Evolutionary conservation across 306 rosid species (phyloP).

Genomic region (Dalbergia oliveri): DNA sequence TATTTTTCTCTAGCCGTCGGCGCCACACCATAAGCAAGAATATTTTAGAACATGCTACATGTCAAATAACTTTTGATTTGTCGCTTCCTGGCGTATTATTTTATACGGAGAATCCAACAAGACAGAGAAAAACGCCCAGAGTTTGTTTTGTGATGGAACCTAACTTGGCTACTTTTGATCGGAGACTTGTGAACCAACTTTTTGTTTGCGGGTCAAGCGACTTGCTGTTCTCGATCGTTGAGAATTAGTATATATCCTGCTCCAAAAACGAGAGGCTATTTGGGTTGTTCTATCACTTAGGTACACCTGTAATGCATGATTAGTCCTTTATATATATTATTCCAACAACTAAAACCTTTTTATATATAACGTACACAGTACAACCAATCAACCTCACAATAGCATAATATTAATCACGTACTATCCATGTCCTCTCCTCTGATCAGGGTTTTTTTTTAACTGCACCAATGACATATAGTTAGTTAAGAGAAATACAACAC

Average conservation of each 20-base stretch:
- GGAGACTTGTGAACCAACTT: constrained; percentile 16
- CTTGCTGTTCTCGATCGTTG: neutral
- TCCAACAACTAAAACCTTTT: neutral
- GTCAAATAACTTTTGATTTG: constrained; percentile 17
- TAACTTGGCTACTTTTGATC: neutral
- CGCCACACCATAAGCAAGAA: neutral
- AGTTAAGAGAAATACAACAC: too few relatives aligned
- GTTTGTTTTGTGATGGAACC: constrained; percentile 34
- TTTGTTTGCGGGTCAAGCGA: constrained; percentile 8
- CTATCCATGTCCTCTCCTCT: neutral
- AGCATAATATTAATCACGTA: neutral
- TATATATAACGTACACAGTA: neutral
- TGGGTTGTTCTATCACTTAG: neutral
- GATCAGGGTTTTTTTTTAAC: too few relatives aligned
- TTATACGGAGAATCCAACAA: constrained; percentile 26
- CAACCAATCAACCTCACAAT: neutral
- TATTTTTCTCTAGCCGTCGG: neutral
- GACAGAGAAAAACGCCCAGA: constrained; percentile 33
- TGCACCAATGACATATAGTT: too few relatives aligned
- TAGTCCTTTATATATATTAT: neutral
- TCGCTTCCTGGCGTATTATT: neutral
- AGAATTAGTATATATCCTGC: neutral
- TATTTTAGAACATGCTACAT: neutral
- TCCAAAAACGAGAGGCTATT: neutral
- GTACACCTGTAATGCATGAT: constrained; percentile 13